Evolutionary conservation across 305 asterid genomes (phyloP).

Genomic region (Andrographis paniculata): DNA sequence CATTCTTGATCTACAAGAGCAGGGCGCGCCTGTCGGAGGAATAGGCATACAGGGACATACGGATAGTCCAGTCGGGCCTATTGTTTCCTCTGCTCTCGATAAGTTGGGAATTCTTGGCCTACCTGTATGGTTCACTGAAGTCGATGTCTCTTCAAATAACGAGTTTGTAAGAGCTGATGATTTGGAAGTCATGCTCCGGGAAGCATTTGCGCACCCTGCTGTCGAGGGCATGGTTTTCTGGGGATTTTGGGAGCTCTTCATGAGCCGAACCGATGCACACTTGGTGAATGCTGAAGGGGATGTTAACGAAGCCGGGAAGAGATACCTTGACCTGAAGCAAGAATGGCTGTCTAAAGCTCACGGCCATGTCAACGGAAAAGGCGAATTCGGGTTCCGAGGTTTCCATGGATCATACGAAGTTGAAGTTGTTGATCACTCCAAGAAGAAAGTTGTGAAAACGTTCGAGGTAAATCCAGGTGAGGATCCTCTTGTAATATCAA

Average conservation of each 20-base stretch:
- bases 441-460: constrained; percentile 34
- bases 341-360: constrained; percentile 66
- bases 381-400: constrained; percentile 56
- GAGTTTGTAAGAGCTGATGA: constrained; percentile 75
- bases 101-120: constrained; percentile 64
- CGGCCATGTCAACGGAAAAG: constrained; percentile 41
- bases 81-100: constrained; percentile 57
- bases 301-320: constrained; percentile 59
- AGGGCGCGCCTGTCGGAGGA: constrained; percentile 78
- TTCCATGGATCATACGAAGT: constrained; percentile 64
- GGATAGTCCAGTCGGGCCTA: constrained; percentile 67
- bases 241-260: constrained; percentile 91
- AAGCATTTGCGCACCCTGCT: constrained; percentile 82
- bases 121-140: constrained; percentile 90
- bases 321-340: constrained; percentile 50
- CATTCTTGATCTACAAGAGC: constrained; percentile 52
- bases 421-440: constrained; percentile 24
- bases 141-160: constrained; percentile 59
- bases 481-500: constrained; percentile 38
- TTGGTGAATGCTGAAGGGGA: constrained; percentile 78
- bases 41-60: constrained; percentile 86
- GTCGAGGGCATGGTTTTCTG: constrained; percentile 80
- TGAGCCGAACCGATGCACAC: constrained; percentile 56
- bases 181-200: constrained; percentile 74
- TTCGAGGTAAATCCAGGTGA: constrained; percentile 66